These are phyloP conservation scores for Fagopyrum esculentum DNA, from an alignment of 148 eudicot species.

Conservation along the genomic window DNA sequence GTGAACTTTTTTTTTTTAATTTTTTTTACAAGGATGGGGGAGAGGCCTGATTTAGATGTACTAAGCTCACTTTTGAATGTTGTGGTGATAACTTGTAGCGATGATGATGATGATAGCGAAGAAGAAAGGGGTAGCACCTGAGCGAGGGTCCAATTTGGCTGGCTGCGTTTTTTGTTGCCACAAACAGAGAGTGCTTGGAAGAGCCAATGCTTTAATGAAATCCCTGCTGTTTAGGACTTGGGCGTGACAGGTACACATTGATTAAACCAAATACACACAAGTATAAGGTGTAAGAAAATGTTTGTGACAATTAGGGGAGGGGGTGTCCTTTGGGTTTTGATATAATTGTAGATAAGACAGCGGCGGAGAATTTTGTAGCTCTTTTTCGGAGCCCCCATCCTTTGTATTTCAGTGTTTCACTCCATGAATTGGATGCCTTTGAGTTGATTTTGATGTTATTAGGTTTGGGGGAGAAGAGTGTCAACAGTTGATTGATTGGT, in stretches of 20 bases:
- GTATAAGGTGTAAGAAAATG: neutral
- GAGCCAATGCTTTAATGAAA: neutral
- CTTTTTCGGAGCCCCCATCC: constrained; percentile 1
- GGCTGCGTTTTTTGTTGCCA: neutral
- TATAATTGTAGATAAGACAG: neutral
- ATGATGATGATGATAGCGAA: constrained; percentile 78
- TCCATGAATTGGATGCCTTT: neutral
- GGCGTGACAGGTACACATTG: constrained; percentile 1
- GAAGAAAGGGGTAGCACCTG: constrained; percentile 46
- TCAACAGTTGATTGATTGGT: neutral
- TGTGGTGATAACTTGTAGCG: constrained; percentile 40
- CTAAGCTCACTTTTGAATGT: neutral
- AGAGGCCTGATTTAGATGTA: neutral
- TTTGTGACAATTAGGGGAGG: neutral
- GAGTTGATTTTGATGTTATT: neutral
- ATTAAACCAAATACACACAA: constrained; percentile 7
- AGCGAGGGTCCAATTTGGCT: constrained; percentile 13
- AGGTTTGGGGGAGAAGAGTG: too few relatives aligned
- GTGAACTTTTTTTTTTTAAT: neutral
- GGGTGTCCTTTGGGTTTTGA: constrained; percentile 1
- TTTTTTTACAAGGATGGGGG: neutral
- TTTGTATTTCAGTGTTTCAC: neutral
- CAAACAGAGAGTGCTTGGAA: neutral
- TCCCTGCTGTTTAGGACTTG: neutral
- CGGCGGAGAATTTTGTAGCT: neutral